Conservation (phyloP, 345 rosid genomes). For the Melaleuca alternifolia region DNA sequence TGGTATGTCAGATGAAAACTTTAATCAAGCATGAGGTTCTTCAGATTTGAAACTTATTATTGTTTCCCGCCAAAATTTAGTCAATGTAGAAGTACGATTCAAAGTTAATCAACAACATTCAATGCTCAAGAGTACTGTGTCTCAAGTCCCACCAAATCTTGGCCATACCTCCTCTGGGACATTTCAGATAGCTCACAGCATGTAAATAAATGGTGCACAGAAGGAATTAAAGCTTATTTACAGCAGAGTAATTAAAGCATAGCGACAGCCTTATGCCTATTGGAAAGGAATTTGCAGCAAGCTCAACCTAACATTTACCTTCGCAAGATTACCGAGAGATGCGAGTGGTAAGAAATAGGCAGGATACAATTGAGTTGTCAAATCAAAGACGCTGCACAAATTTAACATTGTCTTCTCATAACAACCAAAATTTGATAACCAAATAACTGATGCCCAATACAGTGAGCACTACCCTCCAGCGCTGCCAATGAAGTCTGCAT, state of each 20-base stretch:
- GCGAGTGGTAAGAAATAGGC: constrained; percentile 81
- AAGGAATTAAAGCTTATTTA: background rate
- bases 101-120: background rate
- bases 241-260: background rate
- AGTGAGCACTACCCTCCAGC: constrained; percentile 64
- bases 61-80: background rate
- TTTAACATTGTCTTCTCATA: background rate
- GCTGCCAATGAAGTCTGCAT: constrained; percentile 97
- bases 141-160: background rate
- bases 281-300: background rate
- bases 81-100: background rate
- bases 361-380: constrained; percentile 84
- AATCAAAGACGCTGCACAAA: constrained; percentile 74
- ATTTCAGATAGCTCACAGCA: background rate
- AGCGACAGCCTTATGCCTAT: background rate
- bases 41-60: background rate
- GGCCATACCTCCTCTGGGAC: background rate
- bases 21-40: background rate
- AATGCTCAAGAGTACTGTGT: background rate
- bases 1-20: background rate
- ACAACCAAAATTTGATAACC: background rate
- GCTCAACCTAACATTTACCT: constrained; percentile 31
- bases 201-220: background rate
- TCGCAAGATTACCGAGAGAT: constrained; percentile 89
- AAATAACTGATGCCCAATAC: background rate